Evolutionary conservation across 129 eudicot species (phyloP).

Genomic region (Oenanthe sinensis): DNA sequence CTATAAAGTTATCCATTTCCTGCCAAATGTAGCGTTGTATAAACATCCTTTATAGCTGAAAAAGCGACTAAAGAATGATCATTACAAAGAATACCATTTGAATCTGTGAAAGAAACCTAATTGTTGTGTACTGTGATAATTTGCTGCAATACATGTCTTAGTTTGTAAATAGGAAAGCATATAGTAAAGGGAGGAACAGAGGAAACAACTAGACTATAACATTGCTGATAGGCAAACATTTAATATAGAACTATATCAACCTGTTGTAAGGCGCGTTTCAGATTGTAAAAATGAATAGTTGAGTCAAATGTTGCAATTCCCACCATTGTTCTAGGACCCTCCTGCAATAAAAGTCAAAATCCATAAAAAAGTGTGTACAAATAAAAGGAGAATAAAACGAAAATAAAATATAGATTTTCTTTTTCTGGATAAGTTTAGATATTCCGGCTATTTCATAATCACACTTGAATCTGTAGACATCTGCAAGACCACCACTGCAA

Average conservation of each 20-base stretch:
- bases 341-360: constrained; percentile 39
- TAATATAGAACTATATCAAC: constrained; percentile 21
- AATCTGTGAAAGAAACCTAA: neutral
- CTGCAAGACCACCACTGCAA: neutral
- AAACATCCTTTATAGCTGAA: neutral
- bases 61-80: neutral
- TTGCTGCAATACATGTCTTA: neutral
- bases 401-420: neutral
- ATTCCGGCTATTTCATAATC: neutral
- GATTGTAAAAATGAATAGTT: constrained; percentile 96
- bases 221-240: neutral
- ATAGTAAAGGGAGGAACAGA: neutral
- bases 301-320: constrained; percentile 98
- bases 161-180: neutral
- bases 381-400: neutral
- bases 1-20: neutral
- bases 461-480: neutral
- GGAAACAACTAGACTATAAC: neutral
- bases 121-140: neutral
- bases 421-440: neutral
- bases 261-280: constrained; percentile 93
- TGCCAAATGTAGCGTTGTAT: neutral
- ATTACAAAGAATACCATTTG: neutral
- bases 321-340: constrained; percentile 91
- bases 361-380: neutral